phyloP scores from a whole-genome alignment of 257 asterid species.

The Ocimum tenuiflorum region DNA sequence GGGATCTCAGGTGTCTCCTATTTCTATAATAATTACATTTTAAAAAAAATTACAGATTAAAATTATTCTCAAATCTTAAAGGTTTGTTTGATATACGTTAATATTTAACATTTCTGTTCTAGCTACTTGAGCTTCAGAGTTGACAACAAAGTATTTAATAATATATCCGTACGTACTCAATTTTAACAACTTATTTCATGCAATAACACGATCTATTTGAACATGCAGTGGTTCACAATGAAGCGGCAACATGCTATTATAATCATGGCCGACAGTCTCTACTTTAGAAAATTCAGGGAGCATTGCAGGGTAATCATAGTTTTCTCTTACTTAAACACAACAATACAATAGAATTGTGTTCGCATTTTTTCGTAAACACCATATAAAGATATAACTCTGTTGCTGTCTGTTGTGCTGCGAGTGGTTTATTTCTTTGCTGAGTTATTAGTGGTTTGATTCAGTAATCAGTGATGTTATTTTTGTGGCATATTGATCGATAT shows the following conservation, averaged over 20 bases:
- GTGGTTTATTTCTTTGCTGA: no score
- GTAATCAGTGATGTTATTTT: neutral
- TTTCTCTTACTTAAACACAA: neutral
- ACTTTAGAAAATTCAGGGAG: slow-evolving; percentile 78
- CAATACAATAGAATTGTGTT: neutral
- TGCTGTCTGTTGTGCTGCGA: no score
- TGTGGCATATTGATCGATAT: neutral
- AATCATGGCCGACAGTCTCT: slow-evolving; percentile 79
- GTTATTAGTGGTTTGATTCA: no score
- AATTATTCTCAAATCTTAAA: neutral
- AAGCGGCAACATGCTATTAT: slow-evolving; percentile 87
- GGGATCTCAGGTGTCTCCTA: slow-evolving; percentile 84
- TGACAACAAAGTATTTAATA: neutral
- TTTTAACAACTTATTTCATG: slow-evolving; percentile 13
- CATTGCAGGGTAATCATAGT: slow-evolving; percentile 60
- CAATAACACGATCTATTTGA: slow-evolving; percentile 18
- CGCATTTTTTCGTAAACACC: neutral
- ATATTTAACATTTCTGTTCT: neutral
- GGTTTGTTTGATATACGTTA: neutral
- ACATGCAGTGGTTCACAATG: slow-evolving; percentile 98
- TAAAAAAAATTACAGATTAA: neutral
- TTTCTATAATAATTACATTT: neutral
- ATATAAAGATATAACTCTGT: no score
- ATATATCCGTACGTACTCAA: slow-evolving; percentile 2
- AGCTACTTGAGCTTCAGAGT: slow-evolving; percentile 7